Evolutionary conservation across 768 basidiomycete genomes (phyloP), one percentile per base, ranked within the genome.

Genomic region (Podaxis rugospora): DNA sequence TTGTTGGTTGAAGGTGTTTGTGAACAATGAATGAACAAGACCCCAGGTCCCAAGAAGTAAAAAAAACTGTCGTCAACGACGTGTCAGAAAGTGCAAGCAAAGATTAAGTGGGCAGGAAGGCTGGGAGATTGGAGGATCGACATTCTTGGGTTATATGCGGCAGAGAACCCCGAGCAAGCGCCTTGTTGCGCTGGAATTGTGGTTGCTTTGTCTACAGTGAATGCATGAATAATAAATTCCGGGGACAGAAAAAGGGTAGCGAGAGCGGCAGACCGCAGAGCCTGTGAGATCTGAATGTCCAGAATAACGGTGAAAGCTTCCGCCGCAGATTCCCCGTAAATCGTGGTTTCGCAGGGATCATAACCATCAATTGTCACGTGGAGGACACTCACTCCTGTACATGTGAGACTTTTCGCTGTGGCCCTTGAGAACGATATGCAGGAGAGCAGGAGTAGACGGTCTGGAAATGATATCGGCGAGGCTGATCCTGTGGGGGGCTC

Each of bases 21-120:
- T 32, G 27, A 57, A 56, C 50, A 64, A 47, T 59, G 56, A 62
- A 59, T 32, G 51, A 62, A 69, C 64, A 65, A 70, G 74, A 80
- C 79, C 73, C 81, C 79, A 74, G 80, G 81, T 79, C 80, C 69
- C 72, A 71, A 66, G 70, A 70, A 64, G 65, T 59, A 65, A 65
- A 68, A 65, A 62, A 63, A 67, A 67, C 71, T 71, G 75, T 75
- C 75, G 76, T 79, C 78, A 75, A 79, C 71, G 76, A 79, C 76
- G 73, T 74, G 74, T 69, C 67, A 61, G 63, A 39, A 61, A 7
- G 46, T 35, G 23, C 10, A 39, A 21, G 16, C 13, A 39, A 21
- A 36, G 6, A 16, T 18, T 32, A 50, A 18, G 36, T 40, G 46
- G 7, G 32, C 32, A 52, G 57, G 14, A n/a, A 46, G 44, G n/a